A percentile compares a stretch with the other conserved stretches of the same genome.
Conservation (phyloP, 129 eudicot species). For the Artemisia annua region DNA sequence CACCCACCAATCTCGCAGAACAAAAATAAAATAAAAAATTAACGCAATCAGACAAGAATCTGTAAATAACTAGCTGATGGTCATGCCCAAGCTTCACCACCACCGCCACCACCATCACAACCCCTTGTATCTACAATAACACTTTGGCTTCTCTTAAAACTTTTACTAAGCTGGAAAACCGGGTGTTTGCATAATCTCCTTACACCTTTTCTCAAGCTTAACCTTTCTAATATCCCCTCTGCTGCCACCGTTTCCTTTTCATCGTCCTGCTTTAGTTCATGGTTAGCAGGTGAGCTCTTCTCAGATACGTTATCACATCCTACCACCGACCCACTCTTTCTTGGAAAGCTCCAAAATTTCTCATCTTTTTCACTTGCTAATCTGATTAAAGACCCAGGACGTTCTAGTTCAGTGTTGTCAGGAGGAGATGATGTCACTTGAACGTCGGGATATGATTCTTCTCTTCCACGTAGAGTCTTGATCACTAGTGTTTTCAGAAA, state of each 20-base stretch:
- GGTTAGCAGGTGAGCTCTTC: conserved; percentile 34
- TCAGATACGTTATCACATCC: conserved; percentile 31
- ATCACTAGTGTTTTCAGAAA: conserved; percentile 71
- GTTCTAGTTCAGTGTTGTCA: conserved; percentile 19
- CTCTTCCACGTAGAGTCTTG: conserved; percentile 57
- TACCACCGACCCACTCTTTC: conserved; percentile 39
- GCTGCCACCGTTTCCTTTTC: conserved; percentile 39
- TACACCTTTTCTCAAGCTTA: conserved; percentile 60
- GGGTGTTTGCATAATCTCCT: conserved; percentile 60
- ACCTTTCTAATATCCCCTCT: conserved; percentile 49
- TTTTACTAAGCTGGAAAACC: conserved; percentile 61
- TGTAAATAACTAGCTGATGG: neutral
- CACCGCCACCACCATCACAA: too few species aligned
- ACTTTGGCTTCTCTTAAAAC: conserved; percentile 21
- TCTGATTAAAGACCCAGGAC: conserved; percentile 32
- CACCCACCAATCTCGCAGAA: conserved; percentile 15
- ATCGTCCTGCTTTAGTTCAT: conserved; percentile 30
- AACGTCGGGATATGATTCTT: conserved; percentile 20
- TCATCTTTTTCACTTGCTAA: conserved; percentile 38
- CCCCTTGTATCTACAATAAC: conserved; percentile 18
- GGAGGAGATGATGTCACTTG: conserved; percentile 23
- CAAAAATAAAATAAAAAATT: neutral
- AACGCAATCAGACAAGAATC: conserved; percentile 6
- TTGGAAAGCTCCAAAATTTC: conserved; percentile 47
- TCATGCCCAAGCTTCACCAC: neutral